Percentiles rank a stretch among this genome's conserved stretches.
Conservation (phyloP, 2,329 filamentous ascomycete genomes). For the Kalmusia sp. region DNA sequence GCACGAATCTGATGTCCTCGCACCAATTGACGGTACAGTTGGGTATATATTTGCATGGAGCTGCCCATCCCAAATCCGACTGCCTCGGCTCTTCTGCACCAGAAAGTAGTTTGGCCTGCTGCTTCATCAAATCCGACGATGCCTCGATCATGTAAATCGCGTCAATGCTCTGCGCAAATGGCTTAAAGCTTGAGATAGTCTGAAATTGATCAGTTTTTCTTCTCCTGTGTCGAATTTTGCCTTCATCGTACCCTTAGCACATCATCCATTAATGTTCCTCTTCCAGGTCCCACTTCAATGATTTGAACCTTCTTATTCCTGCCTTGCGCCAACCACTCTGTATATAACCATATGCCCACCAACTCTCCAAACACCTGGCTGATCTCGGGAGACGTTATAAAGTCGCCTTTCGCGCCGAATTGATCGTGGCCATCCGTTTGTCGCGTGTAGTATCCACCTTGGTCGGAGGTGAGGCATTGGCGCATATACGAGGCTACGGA, state of each 20-base stretch:
- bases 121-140: slow-evolving; percentile 76
- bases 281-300: slow-evolving; percentile 91
- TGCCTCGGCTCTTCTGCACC: slow-evolving; percentile 73
- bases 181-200: slow-evolving; percentile 85
- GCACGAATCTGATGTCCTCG: slow-evolving; percentile 85
- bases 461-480: slow-evolving; percentile 91
- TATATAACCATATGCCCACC: slow-evolving; percentile 90
- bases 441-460: slow-evolving; percentile 92
- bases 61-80: slow-evolving; percentile 75
- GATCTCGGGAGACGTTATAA: slow-evolving; percentile 96
- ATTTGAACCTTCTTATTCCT: slow-evolving; percentile 77
- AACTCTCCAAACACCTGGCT: slow-evolving; percentile 97
- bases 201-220: slow-evolving; percentile 46
- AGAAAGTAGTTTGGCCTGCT: slow-evolving; percentile 84
- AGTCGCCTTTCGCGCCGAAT: slow-evolving; percentile 93
- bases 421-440: slow-evolving; percentile 76
- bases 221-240: neutral
- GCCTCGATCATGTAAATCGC: slow-evolving; percentile 95
- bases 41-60: slow-evolving; percentile 75
- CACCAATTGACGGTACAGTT: slow-evolving; percentile 83
- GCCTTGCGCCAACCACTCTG: slow-evolving; percentile 96
- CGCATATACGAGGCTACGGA: slow-evolving; percentile 96
- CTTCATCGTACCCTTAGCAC: slow-evolving; percentile 75
- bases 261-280: slow-evolving; percentile 97
- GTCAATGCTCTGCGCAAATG: slow-evolving; percentile 77